These are phyloP conservation scores for Podospora didyma DNA, from an alignment of 495 filamentous ascomycete species.

Conservation along the genomic window DNA sequence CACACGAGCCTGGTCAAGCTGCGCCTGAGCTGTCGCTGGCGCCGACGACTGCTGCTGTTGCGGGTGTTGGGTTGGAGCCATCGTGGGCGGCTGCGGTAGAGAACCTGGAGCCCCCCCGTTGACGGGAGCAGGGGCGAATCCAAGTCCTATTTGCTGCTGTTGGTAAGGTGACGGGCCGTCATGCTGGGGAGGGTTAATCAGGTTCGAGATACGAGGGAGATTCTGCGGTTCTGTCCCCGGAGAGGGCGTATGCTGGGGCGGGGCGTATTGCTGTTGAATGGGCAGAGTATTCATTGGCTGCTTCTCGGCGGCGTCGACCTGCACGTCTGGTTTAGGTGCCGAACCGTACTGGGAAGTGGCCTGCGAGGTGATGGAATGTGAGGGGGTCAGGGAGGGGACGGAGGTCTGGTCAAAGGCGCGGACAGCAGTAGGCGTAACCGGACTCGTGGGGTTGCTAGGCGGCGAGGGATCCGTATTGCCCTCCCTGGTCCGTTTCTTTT, in stretches of 20 bases:
- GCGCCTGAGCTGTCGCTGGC: conserved; percentile 5
- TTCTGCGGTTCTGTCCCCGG: conserved; percentile 48
- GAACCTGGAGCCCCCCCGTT: conserved; percentile 22
- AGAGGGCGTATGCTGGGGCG: conserved; percentile 27
- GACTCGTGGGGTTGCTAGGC: conserved; percentile 59
- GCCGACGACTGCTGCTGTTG: conserved; percentile 15
- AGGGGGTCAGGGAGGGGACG: conserved; percentile 13
- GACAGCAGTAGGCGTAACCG: conserved; percentile 48
- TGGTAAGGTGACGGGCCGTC: conserved; percentile 38
- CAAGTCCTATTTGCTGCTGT: conserved; percentile 12
- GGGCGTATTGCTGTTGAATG: conserved; percentile 29
- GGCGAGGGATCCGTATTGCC: conserved; percentile 52
- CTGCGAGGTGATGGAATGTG: conserved; percentile 24
- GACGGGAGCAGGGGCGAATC: conserved; percentile 14
- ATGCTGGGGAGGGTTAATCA: conserved; percentile 61
- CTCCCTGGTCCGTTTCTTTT: conserved; percentile 95
- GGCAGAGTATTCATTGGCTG: conserved; percentile 36
- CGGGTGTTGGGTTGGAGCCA: conserved; percentile 14
- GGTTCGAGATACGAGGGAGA: conserved; percentile 63
- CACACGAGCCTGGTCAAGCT: conserved; percentile 45
- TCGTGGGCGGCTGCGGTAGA: conserved; percentile 17
- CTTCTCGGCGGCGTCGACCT: conserved; percentile 30
- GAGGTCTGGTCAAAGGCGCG: conserved; percentile 40
- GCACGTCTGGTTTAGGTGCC: conserved; percentile 22
- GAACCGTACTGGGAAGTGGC: conserved; percentile 13